Evolutionary conservation across 116 monocot genomes (phyloP), one percentile per base, ranked within the genome.

Genomic region (Cymodocea nodosa): DNA sequence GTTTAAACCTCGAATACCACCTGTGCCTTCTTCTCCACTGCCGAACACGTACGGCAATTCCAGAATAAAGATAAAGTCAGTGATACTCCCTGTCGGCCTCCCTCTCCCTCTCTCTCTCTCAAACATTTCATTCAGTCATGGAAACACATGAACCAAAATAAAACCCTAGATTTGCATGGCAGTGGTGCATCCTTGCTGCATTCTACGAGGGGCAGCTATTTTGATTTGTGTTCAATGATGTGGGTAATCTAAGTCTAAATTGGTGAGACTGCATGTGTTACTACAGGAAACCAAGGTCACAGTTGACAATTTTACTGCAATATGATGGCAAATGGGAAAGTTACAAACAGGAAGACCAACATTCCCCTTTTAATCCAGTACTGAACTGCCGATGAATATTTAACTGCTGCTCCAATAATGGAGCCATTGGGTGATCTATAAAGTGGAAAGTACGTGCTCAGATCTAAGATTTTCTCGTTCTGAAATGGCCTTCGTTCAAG

Each of bases 31-130:
- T 30, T 30, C 30, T 39, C 34, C 14, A 30, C 8, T 35, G 36
- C 66, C 35, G 51, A 14, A 3, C 30, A 30, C 35, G 66, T 25
- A 52, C 30, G 52, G 53, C 34, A 48, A 18, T 44, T 48, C 6
- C 63, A 40, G 60, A 48, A 57, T 35, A 59, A 70, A 60, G 50
- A 20, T 35, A 71, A 63, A 52, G 51, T 11, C 16, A 36, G 22
- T 51, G 63, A 71, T 71, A 23, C 71, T 53, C 19, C 63, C 53
- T 64, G 71, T 71, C 71, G 51, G 63, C 3, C 15, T 55, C n/a
- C 23, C 24, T 10, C 53, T 40, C 36, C 23, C 20, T 19, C 60
- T 52, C 44, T 49, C 24, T 69, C 35, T 50, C 1, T 61, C 35
- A n/a, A n/a, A n/a, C n/a, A n/a, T 49, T 23, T n/a, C 22, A 19